Base-by-base conservation (phyloP, 352 stramenopile genomes). In the Phytophthora macrochlamydospora region DNA sequence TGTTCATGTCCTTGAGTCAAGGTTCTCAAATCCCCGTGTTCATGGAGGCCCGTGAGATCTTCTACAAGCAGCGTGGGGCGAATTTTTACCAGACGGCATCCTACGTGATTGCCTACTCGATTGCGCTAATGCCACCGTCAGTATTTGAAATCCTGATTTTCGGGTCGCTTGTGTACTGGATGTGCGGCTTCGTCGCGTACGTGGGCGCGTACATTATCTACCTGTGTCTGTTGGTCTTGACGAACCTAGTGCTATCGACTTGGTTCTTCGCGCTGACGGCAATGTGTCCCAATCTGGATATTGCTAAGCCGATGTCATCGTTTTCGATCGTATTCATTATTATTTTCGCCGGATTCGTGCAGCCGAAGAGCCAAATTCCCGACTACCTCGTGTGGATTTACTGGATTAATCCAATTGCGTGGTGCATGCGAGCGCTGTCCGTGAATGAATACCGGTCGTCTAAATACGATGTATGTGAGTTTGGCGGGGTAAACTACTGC, bases 81-180 rank as follows among this genome's bases (percentile, higher is more conserved):
- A 90, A 91, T 51, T 91, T 91, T 52, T 90, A 83, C 51, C 75
- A 73, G 7, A 70, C 83, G 6, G 73, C 73, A 12, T 75, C 76
- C n/a, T 93, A 88, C 57, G 68, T 86, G 35, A 57, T 91, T 50
- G 79, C 45, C 4, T 62, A 42, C 32, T 51, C 50, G 2, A 33
- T 68, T 5, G 44, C 56, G n/a, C 55, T 62, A 4, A 54, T 75
- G 18, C 55, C 74, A 50, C 67, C 73, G 56, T 43, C 58, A 65
- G 2, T 74, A 12, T 60, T 79, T 33, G 83, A 92, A 69, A 74
- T 71, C 7, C 45, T 90, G 12, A 55, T 87, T 29, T 94, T 95
- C 71, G 84, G 83, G 6, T 83, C 71, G 5, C 55, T 93, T 35
- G 60, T 93, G 6, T 95, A 95, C 67, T 95, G 78, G 70, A 85